phyloP scores from a whole-genome alignment of 139 green algal species.

The Closterium sp. region DNA sequence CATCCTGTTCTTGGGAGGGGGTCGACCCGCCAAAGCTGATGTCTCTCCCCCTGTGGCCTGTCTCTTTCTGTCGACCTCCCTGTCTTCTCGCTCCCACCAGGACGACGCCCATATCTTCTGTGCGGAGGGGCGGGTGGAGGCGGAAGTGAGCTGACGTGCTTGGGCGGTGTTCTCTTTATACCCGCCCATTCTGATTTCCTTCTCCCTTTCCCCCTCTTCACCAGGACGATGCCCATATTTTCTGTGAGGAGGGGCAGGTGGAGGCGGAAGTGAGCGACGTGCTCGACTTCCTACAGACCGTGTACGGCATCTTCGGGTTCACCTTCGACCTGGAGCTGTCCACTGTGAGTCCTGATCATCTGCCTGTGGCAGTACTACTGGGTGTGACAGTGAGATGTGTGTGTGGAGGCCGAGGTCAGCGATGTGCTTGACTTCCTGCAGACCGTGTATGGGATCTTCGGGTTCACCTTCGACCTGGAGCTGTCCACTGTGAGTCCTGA shows the following conservation, averaged over 20 bases:
- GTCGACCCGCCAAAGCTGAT: too few relatives aligned
- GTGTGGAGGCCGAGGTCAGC: constrained; percentile 70
- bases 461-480: constrained; percentile 78
- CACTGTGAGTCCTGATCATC: constrained; percentile 56
- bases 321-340: constrained; percentile 90
- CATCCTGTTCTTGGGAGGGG: too few relatives aligned
- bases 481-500: background rate
- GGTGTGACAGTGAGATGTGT: constrained; percentile 39
- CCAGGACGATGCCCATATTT: constrained; percentile 96
- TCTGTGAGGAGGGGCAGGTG: constrained; percentile 74
- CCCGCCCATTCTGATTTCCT: background rate
- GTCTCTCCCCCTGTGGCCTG: too few relatives aligned
- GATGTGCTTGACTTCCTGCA: constrained; percentile 80
- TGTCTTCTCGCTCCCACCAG: too few relatives aligned
- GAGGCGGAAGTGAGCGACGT: constrained; percentile 69
- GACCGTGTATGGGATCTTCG: constrained; percentile 84
- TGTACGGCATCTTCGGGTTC: constrained; percentile 91
- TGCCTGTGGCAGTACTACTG: constrained; percentile 99
- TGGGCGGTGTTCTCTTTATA: too few relatives aligned
- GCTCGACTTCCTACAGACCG: constrained; percentile 16
- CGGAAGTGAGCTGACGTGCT: too few relatives aligned
- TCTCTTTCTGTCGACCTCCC: too few relatives aligned
- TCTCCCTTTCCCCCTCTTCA: background rate
- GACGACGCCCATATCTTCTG: too few relatives aligned
- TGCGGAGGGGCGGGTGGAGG: too few relatives aligned